Conservation (phyloP, 1,284 basidiomycete genomes). For the Heliocybe sulcata region DNA sequence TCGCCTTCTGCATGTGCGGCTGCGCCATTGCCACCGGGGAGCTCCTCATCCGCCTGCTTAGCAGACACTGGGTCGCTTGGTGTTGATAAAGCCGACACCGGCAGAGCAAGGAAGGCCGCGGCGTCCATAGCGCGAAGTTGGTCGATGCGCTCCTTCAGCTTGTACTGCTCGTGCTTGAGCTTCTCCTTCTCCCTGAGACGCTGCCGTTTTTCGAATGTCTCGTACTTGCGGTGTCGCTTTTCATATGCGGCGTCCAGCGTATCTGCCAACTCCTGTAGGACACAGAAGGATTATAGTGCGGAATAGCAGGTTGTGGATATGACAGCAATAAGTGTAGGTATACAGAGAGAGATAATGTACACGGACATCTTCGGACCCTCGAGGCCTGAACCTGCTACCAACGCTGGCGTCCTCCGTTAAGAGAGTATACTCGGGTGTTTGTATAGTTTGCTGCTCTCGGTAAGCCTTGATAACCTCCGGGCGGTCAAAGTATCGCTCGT, state of each 20-base stretch:
- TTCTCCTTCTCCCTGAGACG: slow-evolving; percentile 86
- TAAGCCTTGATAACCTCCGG: slow-evolving; percentile 68
- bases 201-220: slow-evolving; percentile 80
- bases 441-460: slow-evolving; percentile 58
- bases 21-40: slow-evolving; percentile 24
- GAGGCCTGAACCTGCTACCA: slow-evolving; percentile 59
- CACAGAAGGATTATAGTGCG: background rate
- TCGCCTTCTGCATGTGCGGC: slow-evolving; percentile 55
- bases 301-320: background rate
- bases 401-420: slow-evolving; percentile 53
- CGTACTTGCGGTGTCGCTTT: slow-evolving; percentile 80
- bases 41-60: slow-evolving; percentile 3
- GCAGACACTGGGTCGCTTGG: slow-evolving; percentile 8
- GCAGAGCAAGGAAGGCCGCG: slow-evolving; percentile 56
- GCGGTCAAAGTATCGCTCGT: slow-evolving; percentile 70
- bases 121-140: slow-evolving; percentile 72
- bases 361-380: slow-evolving; percentile 64
- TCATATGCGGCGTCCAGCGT: slow-evolving; percentile 84
- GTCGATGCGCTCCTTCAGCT: slow-evolving; percentile 83
- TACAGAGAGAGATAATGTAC: slow-evolving; percentile 8
- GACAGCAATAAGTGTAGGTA: slow-evolving; percentile 8
- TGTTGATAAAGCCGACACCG: slow-evolving; percentile 45
- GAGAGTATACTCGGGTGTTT: slow-evolving; percentile 62
- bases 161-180: slow-evolving; percentile 85
- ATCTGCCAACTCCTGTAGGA: slow-evolving; percentile 50